Evolutionary conservation across 1,139 yeast genomes (phyloP).

Genomic region (Geotrichum aggregatum): DNA sequence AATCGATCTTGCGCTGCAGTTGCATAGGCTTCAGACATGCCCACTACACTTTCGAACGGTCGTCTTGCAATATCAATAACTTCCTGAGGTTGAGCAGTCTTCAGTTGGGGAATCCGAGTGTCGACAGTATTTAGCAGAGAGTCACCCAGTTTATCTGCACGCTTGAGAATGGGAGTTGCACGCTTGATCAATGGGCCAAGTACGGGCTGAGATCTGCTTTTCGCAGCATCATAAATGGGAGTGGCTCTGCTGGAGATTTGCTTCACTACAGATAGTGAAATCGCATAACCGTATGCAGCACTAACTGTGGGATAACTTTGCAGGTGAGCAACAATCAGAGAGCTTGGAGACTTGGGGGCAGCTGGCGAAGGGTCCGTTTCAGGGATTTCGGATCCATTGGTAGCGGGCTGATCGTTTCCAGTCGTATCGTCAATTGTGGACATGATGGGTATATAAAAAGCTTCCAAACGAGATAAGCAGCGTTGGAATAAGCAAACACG

Average conservation of each 20-base stretch:
- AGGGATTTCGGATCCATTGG: constrained; percentile 6
- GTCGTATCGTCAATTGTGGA: neutral
- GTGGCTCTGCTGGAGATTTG: constrained; percentile 57
- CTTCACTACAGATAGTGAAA: constrained; percentile 56
- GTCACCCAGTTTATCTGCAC: constrained; percentile 41
- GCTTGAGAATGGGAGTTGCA: constrained; percentile 33
- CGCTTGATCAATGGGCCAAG: constrained; percentile 37
- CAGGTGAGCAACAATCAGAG: constrained; percentile 41
- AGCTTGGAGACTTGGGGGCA: constrained; percentile 16
- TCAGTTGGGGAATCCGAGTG: constrained; percentile 37
- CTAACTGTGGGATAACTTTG: constrained; percentile 56
- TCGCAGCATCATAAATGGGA: constrained; percentile 47
- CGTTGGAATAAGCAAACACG: constrained; percentile 15
- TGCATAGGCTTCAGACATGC: constrained; percentile 31
- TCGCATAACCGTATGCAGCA: constrained; percentile 54
- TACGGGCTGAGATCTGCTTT: constrained; percentile 34
- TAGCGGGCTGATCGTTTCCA: constrained; percentile 2
- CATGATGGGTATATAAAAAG: constrained; percentile 6
- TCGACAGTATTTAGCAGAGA: constrained; percentile 36
- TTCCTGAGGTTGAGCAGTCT: constrained; percentile 38
- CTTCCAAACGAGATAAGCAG: constrained; percentile 18
- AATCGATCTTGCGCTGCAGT: constrained; percentile 34
- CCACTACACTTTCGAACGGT: constrained; percentile 35
- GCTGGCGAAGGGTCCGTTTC: neutral
- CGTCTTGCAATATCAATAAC: constrained; percentile 34